Evolutionary conservation across 2,329 filamentous ascomycete species (phyloP).

Genomic region (Pseudocercospora cruenta): DNA sequence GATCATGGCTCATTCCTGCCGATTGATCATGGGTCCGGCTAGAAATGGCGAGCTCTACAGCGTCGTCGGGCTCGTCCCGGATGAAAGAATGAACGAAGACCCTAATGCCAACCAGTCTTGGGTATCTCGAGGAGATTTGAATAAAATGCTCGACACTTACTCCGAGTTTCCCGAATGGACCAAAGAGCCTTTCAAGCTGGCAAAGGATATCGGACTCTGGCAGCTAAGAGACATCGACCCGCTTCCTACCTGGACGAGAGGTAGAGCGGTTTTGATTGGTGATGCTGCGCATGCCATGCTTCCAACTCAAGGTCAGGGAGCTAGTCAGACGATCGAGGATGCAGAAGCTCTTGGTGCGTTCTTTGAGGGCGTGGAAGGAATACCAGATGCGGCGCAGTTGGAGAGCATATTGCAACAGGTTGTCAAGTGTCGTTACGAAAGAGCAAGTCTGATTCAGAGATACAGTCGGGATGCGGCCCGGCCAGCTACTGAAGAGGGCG

Average conservation of each 20-base stretch:
- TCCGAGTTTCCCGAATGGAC: conserved; percentile 49
- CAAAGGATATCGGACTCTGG: conserved; percentile 48
- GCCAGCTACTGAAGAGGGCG: conserved; percentile 42
- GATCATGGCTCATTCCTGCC: conserved; percentile 48
- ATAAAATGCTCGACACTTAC: conserved; percentile 47
- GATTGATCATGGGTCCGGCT: conserved; percentile 51
- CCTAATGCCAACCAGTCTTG: conserved; percentile 44
- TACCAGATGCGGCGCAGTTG: conserved; percentile 30
- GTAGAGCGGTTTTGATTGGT: conserved; percentile 25
- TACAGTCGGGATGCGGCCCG: conserved; percentile 50
- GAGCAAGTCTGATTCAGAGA: conserved; percentile 47
- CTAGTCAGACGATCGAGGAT: conserved; percentile 49
- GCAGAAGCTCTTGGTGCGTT: conserved; percentile 42
- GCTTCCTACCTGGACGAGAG: conserved; percentile 42
- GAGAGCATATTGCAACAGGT: conserved; percentile 28
- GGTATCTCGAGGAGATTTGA: conserved; percentile 43
- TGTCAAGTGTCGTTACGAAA: conserved; percentile 40
- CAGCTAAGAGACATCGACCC: conserved; percentile 53
- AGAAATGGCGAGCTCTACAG: conserved; percentile 48
- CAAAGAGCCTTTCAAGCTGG: conserved; percentile 38
- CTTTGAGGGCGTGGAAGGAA: conserved; percentile 28
- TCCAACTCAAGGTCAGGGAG: conserved; percentile 50
- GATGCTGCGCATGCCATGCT: conserved; percentile 34
- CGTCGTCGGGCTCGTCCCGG: conserved; percentile 49
- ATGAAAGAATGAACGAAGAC: conserved; percentile 47